phyloP scores from a whole-genome alignment of 768 basidiomycete genomes.

The Clavulina sp. region DNA sequence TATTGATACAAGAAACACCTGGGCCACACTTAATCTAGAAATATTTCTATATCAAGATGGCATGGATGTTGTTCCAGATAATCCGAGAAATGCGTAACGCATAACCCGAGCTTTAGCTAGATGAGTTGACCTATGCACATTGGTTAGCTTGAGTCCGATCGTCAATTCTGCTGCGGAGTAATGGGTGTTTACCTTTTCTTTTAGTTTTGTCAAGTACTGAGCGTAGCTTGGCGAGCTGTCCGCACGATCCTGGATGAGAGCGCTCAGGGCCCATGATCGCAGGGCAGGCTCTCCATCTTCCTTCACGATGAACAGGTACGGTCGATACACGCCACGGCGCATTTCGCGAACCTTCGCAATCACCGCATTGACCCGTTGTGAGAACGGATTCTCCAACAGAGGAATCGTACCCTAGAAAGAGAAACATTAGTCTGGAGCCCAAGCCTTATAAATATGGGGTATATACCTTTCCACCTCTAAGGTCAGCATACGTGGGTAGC shows the following conservation, averaged over 20 bases:
- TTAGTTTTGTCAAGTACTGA: constrained; percentile 77
- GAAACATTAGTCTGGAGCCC: too few relatives aligned
- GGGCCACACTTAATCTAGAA: too few relatives aligned
- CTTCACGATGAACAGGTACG: constrained; percentile 91
- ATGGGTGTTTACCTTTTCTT: constrained; percentile 80
- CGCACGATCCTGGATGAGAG: constrained; percentile 87
- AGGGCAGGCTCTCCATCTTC: constrained; percentile 94
- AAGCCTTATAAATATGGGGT: not conserved
- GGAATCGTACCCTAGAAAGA: constrained; percentile 59
- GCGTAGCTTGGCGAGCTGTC: constrained; percentile 92
- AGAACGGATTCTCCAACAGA: constrained; percentile 80
- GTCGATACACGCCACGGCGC: constrained; percentile 82
- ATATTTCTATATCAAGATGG: too few relatives aligned
- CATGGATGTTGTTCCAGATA: too few relatives aligned
- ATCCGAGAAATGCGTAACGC: too few relatives aligned
- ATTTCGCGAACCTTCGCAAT: constrained; percentile 92
- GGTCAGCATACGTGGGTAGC: constrained; percentile 67
- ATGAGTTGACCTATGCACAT: too few relatives aligned
- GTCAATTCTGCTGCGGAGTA: too few relatives aligned
- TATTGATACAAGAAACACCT: too few relatives aligned
- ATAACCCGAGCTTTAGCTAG: too few relatives aligned
- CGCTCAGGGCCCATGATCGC: constrained; percentile 86
- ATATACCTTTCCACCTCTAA: constrained; percentile 84
- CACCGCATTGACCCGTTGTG: constrained; percentile 86
- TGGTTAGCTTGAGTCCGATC: too few relatives aligned